Percentiles rank a stretch among this genome's conserved stretches.
These are phyloP conservation scores for Colletotrichum endophyticum DNA, from an alignment of 2,329 filamentous ascomycete species.

Conservation along the genomic window DNA sequence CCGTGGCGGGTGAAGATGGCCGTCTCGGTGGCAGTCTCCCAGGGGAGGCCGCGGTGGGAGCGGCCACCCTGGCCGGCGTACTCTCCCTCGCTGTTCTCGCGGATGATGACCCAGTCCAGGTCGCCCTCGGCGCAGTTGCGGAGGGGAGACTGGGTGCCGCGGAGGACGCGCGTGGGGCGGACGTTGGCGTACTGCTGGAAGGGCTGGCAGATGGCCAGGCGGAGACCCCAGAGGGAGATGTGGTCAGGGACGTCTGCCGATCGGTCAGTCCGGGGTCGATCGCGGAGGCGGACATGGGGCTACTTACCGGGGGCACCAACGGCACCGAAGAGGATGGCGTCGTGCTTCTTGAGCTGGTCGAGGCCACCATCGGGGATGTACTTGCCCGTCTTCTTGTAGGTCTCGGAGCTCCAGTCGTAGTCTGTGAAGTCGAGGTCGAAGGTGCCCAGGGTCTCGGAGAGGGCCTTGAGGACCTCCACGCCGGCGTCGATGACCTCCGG, in stretches of 20 bases:
- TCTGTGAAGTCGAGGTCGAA: constrained; percentile 68
- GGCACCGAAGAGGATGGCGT: constrained; percentile 35
- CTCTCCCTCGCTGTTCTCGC: constrained; percentile 71
- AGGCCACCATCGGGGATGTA: constrained; percentile 68
- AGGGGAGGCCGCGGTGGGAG: constrained; percentile 59
- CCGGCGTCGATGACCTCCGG: constrained; percentile 66
- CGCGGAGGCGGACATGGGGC: neutral
- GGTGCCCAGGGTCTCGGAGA: constrained; percentile 54
- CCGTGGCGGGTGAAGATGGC: constrained; percentile 66
- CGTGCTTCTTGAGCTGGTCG: constrained; percentile 27
- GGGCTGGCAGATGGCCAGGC: constrained; percentile 67
- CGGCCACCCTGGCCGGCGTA: constrained; percentile 68
- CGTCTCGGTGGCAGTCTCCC: constrained; percentile 67
- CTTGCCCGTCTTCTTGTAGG: constrained; percentile 68
- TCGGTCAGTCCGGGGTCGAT: neutral
- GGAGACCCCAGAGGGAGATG: constrained; percentile 69
- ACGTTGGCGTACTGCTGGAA: constrained; percentile 73
- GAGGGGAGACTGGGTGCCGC: constrained; percentile 62
- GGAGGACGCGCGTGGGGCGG: constrained; percentile 63
- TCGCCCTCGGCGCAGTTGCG: constrained; percentile 51
- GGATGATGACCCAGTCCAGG: constrained; percentile 69
- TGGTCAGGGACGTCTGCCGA: constrained; percentile 64
- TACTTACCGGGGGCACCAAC: constrained; percentile 28
- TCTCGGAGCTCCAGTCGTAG: constrained; percentile 71
- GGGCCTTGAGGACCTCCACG: constrained; percentile 63